Evolutionary conservation across 176 grass and related monocot genomes (phyloP).

Genomic region (Cenchrus fungigraminus): DNA sequence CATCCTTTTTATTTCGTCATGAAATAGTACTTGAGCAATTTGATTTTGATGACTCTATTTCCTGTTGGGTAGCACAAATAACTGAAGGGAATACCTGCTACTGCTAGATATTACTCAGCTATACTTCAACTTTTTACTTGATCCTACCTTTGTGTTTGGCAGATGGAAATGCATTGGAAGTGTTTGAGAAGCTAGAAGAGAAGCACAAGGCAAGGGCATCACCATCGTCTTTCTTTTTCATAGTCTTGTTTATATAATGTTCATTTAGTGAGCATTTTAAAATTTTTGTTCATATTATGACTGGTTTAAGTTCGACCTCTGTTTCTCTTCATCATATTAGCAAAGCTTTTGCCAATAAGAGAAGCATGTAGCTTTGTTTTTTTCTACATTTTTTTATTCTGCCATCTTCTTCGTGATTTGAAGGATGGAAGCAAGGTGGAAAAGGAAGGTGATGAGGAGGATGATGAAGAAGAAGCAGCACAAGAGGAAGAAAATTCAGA

Average conservation of each 20-base stretch:
- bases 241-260: slow-evolving; percentile 7
- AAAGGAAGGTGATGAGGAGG: slow-evolving; percentile 52
- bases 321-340: slow-evolving; percentile 9
- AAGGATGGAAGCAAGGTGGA: slow-evolving; percentile 50
- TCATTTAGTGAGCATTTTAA: background rate
- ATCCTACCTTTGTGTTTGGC: slow-evolving; percentile 12
- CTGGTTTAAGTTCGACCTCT: background rate
- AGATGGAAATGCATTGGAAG: slow-evolving; percentile 41
- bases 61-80: background rate
- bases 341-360: background rate
- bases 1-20: background rate
- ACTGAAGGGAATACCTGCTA: background rate
- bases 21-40: background rate
- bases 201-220: slow-evolving; percentile 38
- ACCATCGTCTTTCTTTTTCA: background rate
- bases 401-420: background rate
- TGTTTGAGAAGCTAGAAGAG: slow-evolving; percentile 56
- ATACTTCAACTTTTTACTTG: background rate
- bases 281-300: background rate
- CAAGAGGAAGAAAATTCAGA: slow-evolving; percentile 50
- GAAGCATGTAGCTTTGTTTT: background rate
- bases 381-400: background rate
- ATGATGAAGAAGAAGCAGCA: slow-evolving; percentile 38
- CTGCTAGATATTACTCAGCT: background rate
- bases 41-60: background rate